Evolutionary conservation across 371 early-diverging fungal genomes (phyloP), one percentile per base, ranked within the genome.

Genomic region (Apophysomyces variabilis): DNA sequence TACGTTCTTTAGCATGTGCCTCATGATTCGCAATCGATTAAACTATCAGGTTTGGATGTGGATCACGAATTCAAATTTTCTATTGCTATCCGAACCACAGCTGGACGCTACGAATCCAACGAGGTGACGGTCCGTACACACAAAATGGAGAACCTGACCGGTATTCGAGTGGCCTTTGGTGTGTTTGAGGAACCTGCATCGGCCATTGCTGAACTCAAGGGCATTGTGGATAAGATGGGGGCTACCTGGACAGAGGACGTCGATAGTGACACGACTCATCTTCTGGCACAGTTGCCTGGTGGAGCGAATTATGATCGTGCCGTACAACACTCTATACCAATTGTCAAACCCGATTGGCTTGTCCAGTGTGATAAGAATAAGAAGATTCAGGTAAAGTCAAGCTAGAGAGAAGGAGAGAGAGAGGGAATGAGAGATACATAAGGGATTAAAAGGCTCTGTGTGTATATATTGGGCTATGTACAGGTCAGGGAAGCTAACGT

Each of bases 331-430:
- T 95, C 93, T 71, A 94, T 96, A 75, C 96, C 98, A 11, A 85
- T 95, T 65, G 97, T 96, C 35, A 93, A 89, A 60, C 95, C 96
- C 12, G 95, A 95, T 73, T 98, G 96, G 93, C 76, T 98, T 59
- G 86, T 92, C 54, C 94, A 93, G 16, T 96, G 96, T 73, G 94
- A 95, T 69, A 85, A 88, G 66, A 89, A 93, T 65, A 90, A 90
- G 63, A 94, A 94, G 75, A 87, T 97, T 13, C 96, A 96, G 84
- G 95, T 78, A 69, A 26, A 26, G 32, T 26, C 32, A 26, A 26
- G 32, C 3, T 26, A 26, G 1, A 26, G 32, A 26, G 32, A 26
- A 3, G 3, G 32, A 26, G 32, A 26, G 3, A 26, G 26, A 26
- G 32, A 26, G 32, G 32, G 32, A 26, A 26, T 2, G 3, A 26